Base-by-base conservation (phyloP, 2,329 filamentous ascomycete genomes). In the Seiridium unicorne region DNA sequence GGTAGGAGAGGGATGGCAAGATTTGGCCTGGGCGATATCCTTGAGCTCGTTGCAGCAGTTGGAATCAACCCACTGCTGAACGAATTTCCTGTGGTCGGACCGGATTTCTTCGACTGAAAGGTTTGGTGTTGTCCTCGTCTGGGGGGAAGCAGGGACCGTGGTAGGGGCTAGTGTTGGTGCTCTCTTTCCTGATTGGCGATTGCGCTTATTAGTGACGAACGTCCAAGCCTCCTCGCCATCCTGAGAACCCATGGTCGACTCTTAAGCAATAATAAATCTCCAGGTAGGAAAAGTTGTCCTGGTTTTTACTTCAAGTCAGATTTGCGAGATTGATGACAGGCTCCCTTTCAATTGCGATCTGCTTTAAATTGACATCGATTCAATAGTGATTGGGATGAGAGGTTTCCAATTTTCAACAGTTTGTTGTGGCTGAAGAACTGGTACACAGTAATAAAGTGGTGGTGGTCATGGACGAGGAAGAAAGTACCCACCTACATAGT, bases 11-110 rank as follows among this genome's bases (percentile, higher is more conserved):
- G n/a, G n/a, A 60, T 65, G 44, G 64, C 35, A 5, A 18, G n/a
- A 18, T 51, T 72, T 69, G 0, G 62, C 60, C 0, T 64, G 58
- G 3, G 83, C 55, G 3, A 79, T 64, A 1, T 68, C 64, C 4
- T 68, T 65, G 3, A 85, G 70, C 5, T 63, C 62, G 1, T 59
- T 54, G 63, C 72, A 75, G 31, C 71, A 70, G 2, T 66, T 40
- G 3, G 73, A 76, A 1, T 61, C 49, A 11, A 49, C 61, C 69
- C 69, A 73, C 46, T 70, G 66, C 8, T 57, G 38, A 5, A 54
- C 51, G 35, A 69, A 59, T 42, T 61, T 67, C 32, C 61, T 59
- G 51, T 72, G 62, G 18, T 71, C 66, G 18, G 58, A 53, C 46
- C 64, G 61, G 31, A 73, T 63, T 7, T 70, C 65, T 5, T 63